Conservation (phyloP, 441 rosid species). For the Pelargonium cotyledonis region DNA sequence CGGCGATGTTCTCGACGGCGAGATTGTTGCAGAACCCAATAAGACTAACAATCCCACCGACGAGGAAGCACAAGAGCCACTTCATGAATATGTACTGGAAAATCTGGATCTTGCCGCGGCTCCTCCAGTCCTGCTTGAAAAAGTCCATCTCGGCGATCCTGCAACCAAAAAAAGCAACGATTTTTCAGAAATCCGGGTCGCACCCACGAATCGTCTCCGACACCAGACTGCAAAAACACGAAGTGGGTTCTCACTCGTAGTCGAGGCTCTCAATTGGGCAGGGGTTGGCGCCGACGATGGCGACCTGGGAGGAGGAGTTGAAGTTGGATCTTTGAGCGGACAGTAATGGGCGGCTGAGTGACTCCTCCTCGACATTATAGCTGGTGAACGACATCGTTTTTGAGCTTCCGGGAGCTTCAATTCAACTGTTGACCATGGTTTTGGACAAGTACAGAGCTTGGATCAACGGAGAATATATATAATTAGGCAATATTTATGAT, state of each 20-base stretch:
- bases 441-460: background rate
- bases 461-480: too few relatives aligned
- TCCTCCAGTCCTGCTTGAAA: slow-evolving; percentile 92
- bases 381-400: background rate
- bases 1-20: slow-evolving; percentile 82
- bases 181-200: background rate
- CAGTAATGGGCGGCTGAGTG: slow-evolving; percentile 44
- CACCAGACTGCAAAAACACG: background rate
- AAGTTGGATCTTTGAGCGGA: slow-evolving; percentile 29
- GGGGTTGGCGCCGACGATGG: slow-evolving; percentile 20
- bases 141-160: slow-evolving; percentile 83
- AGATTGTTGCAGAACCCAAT: slow-evolving; percentile 70
- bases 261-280: slow-evolving; percentile 23
- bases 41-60: slow-evolving; percentile 64
- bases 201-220: background rate
- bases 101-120: slow-evolving; percentile 71
- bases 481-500: too few relatives aligned
- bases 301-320: slow-evolving; percentile 36
- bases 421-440: background rate
- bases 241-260: slow-evolving; percentile 17
- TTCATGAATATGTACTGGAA: slow-evolving; percentile 72
- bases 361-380: slow-evolving; percentile 33
- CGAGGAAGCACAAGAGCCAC: slow-evolving; percentile 83
- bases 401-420: background rate
- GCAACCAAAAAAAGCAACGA: slow-evolving; percentile 10